phyloP scores from a whole-genome alignment of 352 stramenopile genomes.

The Pythium brassicae region DNA sequence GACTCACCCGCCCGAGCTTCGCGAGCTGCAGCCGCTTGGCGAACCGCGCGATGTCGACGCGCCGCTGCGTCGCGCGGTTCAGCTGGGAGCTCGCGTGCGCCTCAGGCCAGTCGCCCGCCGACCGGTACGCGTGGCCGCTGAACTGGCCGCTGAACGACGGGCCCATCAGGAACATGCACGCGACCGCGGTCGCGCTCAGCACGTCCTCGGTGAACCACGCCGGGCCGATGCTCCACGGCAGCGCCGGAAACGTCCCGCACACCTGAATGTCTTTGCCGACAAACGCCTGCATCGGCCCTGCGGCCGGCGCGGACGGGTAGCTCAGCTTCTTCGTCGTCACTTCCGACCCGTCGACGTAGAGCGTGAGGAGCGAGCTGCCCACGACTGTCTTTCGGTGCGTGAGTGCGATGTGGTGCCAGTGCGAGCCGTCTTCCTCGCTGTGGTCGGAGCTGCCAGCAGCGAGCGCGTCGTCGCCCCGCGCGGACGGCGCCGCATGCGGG shows the following conservation, averaged over 20 bases:
- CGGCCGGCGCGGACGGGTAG: constrained; percentile 47
- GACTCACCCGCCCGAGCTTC: constrained; percentile 40
- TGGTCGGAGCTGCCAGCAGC: neutral
- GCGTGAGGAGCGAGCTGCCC: constrained; percentile 62
- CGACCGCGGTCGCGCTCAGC: constrained; percentile 34
- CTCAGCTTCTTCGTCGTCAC: constrained; percentile 69
- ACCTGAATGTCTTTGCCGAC: constrained; percentile 74
- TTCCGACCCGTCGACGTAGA: constrained; percentile 74
- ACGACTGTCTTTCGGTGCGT: constrained; percentile 69
- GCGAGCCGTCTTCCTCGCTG: constrained; percentile 22
- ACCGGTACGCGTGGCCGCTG: constrained; percentile 60
- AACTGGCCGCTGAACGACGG: constrained; percentile 58
- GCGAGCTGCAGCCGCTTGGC: constrained; percentile 42
- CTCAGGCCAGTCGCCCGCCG: constrained; percentile 67
- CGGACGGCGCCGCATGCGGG: neutral
- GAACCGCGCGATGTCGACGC: constrained; percentile 46
- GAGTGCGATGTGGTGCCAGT: constrained; percentile 76
- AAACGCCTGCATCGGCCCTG: constrained; percentile 53
- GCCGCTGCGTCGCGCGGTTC: constrained; percentile 46
- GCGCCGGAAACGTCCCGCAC: constrained; percentile 52
- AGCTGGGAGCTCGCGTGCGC: constrained; percentile 52
- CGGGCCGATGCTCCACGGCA: constrained; percentile 60
- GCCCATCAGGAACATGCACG: constrained; percentile 63
- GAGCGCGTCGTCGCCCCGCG: constrained; percentile 1
- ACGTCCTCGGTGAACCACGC: constrained; percentile 67